Conservation (phyloP, 805 yeast genomes). For the Dipodascus geniculatus region DNA sequence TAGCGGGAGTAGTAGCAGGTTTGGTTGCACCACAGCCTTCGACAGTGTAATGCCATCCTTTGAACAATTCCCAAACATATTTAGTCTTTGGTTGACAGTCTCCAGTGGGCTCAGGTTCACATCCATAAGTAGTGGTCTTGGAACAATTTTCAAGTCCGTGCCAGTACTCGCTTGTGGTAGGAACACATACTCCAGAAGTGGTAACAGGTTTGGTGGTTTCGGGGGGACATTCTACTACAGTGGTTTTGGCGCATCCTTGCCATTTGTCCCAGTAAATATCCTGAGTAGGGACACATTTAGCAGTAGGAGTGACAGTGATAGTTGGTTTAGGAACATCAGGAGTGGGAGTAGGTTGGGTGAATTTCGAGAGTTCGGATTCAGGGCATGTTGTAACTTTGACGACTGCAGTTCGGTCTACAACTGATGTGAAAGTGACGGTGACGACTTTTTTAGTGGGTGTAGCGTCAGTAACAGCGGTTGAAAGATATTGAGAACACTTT, state of each 20-base stretch:
- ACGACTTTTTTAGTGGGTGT: not conserved
- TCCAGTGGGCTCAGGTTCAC: not conserved
- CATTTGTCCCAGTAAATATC: not conserved
- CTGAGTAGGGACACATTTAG: not conserved
- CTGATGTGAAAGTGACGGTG: not conserved
- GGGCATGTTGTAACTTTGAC: conserved; percentile 7
- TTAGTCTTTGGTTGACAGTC: not conserved
- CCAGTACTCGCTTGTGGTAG: not conserved
- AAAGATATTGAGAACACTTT: not conserved
- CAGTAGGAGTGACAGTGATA: not conserved
- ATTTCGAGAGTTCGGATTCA: conserved; percentile 5
- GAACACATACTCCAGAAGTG: not conserved
- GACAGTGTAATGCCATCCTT: not conserved
- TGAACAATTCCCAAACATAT: not conserved
- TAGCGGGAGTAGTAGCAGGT: not conserved
- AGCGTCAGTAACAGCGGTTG: conserved; percentile 1
- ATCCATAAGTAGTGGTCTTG: not conserved
- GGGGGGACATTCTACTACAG: not conserved
- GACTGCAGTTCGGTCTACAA: not conserved
- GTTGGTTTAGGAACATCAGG: not conserved
- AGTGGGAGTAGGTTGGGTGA: conserved; percentile 5
- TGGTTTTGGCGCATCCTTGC: not conserved
- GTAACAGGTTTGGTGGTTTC: not conserved
- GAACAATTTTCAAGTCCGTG: not conserved
- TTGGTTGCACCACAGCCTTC: not conserved